Percentiles rank a stretch among this genome's conserved stretches.
These are phyloP conservation scores for Fremontodendron californicum DNA, from an alignment of 345 rosid genomes.

Conservation along the genomic window DNA sequence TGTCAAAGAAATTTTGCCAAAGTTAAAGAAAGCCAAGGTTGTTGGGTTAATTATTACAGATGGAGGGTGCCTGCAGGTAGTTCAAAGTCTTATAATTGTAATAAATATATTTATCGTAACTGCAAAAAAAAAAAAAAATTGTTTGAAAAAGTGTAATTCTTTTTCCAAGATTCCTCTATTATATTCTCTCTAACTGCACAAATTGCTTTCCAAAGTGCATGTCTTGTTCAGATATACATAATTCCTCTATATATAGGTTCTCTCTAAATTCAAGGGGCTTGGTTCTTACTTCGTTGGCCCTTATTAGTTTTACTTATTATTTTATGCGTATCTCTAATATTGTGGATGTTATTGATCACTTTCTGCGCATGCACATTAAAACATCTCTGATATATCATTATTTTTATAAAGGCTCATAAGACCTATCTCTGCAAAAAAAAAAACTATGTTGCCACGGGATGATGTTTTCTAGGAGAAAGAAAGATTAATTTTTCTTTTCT, in stretches of 20 bases:
- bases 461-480: neutral
- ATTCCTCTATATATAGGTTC: neutral
- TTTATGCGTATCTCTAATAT: neutral
- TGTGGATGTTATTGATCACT: neutral
- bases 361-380: neutral
- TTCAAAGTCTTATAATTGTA: slow-evolving; percentile 8
- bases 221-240: neutral
- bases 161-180: neutral
- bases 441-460: neutral
- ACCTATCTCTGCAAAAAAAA: neutral
- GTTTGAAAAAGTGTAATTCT: neutral
- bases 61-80: slow-evolving; percentile 96
- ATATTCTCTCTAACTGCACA: neutral
- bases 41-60: slow-evolving; percentile 69
- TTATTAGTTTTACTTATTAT: neutral
- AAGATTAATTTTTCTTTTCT: neutral
- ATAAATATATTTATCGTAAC: neutral
- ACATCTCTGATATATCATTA: neutral
- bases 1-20: slow-evolving; percentile 70
- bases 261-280: neutral
- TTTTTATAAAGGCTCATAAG: neutral
- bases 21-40: slow-evolving; percentile 64
- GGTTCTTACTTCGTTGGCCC: neutral
- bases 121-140: neutral
- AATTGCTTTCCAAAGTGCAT: neutral